Conservation (phyloP, 1,284 basidiomycete species). For the Moesziomyces parantarcticus region DNA sequence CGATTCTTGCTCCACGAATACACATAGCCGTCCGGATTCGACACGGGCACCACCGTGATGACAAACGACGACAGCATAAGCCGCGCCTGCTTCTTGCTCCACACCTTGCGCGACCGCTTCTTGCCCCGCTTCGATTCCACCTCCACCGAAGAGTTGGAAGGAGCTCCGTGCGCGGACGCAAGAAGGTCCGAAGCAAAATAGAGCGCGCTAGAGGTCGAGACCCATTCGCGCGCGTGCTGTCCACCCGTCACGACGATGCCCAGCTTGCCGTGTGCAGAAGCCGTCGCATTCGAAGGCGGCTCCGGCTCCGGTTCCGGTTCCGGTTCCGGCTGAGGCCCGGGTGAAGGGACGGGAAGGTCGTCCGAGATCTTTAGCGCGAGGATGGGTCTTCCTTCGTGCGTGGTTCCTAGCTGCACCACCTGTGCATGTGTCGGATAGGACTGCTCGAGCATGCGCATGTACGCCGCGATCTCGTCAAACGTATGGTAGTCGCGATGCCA, state of each 20-base stretch:
- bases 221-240: constrained; percentile 72
- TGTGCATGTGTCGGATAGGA: constrained; percentile 25
- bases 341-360: constrained; percentile 3
- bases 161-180: constrained; percentile 8
- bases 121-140: neutral
- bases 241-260: constrained; percentile 42
- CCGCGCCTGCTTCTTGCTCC: constrained; percentile 29
- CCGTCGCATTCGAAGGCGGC: constrained; percentile 7
- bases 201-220: constrained; percentile 78
- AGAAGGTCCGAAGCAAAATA: constrained; percentile 71
- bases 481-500: constrained; percentile 39
- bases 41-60: constrained; percentile 80
- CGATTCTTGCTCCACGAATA: constrained; percentile 76
- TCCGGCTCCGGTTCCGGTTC: constrained; percentile 16
- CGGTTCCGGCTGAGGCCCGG: constrained; percentile 5
- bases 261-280: constrained; percentile 1
- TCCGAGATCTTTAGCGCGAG: constrained; percentile 22
- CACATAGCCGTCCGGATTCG: constrained; percentile 86
- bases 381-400: constrained; percentile 40
- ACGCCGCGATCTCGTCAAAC: constrained; percentile 29
- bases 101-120: constrained; percentile 9
- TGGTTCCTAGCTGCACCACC: constrained; percentile 27
- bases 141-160: neutral
- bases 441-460: constrained; percentile 16
- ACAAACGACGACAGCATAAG: constrained; percentile 74